These are phyloP conservation scores for Sonneratia alba DNA, from an alignment of 345 rosid species.

Conservation along the genomic window DNA sequence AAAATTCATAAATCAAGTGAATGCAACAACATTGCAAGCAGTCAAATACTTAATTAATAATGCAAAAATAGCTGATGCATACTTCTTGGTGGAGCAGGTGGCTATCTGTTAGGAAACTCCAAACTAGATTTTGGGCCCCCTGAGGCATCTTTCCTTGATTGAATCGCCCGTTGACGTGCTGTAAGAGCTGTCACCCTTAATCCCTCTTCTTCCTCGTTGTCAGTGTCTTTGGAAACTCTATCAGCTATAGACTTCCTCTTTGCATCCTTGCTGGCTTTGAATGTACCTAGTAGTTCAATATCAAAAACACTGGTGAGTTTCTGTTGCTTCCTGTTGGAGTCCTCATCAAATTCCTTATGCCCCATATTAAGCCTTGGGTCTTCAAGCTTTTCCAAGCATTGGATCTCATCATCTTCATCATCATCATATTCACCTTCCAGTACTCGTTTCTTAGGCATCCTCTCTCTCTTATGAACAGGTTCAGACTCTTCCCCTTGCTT, in stretches of 20 bases:
- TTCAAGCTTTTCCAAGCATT: conserved; percentile 70
- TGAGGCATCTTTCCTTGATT: conserved; percentile 58
- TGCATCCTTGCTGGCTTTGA: conserved; percentile 36
- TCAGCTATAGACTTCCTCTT: conserved; percentile 44
- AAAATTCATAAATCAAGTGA: neutral
- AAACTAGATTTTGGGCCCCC: conserved; percentile 22
- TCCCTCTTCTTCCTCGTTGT: conserved; percentile 46
- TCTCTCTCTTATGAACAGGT: conserved; percentile 68
- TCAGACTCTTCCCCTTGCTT: conserved; percentile 53
- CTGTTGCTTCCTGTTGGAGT: conserved; percentile 42
- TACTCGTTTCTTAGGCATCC: conserved; percentile 56
- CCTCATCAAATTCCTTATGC: conserved; percentile 45
- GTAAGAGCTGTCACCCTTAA: conserved; percentile 43
- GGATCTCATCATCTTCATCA: conserved; percentile 77
- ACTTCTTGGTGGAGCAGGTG: conserved; percentile 91
- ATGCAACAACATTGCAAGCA: conserved; percentile 1
- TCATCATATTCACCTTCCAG: conserved; percentile 53
- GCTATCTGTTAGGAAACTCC: conserved; percentile 86
- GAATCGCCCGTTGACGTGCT: conserved; percentile 85
- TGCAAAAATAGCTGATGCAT: conserved; percentile 18
- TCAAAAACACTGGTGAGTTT: conserved; percentile 55
- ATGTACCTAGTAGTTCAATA: conserved; percentile 29
- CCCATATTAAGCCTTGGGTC: conserved; percentile 32
- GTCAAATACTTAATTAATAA: neutral
- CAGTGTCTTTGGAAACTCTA: conserved; percentile 35